These are phyloP conservation scores for Salix suchowensis DNA, from an alignment of 345 rosid species.

Conservation along the genomic window DNA sequence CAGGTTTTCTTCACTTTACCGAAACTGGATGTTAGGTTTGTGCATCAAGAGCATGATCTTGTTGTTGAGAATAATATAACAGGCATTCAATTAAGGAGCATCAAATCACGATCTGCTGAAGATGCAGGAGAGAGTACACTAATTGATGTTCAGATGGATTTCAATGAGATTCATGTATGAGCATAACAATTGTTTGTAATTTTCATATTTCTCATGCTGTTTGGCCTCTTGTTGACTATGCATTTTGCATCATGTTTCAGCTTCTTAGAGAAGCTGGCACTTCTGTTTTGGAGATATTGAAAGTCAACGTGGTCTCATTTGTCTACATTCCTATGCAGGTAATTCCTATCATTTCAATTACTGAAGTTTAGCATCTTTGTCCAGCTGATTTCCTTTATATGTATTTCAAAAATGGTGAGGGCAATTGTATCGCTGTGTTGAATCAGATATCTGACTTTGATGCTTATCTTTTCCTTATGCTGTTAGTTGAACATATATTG, in stretches of 20 bases:
- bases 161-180: conserved; percentile 92
- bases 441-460: too few relatives aligned
- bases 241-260: conserved; percentile 50
- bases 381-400: conserved; percentile 1
- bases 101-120: conserved; percentile 66
- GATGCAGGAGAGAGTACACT: conserved; percentile 92
- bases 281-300: conserved; percentile 83
- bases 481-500: background rate
- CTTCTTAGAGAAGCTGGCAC: conserved; percentile 68
- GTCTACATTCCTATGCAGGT: conserved; percentile 82
- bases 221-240: conserved; percentile 13
- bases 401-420: background rate
- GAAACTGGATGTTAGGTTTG: conserved; percentile 73
- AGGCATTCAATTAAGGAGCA: conserved; percentile 70
- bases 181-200: conserved; percentile 17
- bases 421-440: background rate
- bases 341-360: conserved; percentile 20
- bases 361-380: conserved; percentile 16
- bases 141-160: conserved; percentile 82
- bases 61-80: conserved; percentile 68
- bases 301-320: conserved; percentile 72
- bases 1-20: conserved; percentile 77
- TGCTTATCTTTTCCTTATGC: background rate
- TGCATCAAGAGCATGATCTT: conserved; percentile 62
- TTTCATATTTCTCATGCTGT: conserved; percentile 8